Evolutionary conservation across 2,329 filamentous ascomycete species (phyloP), one percentile per base, ranked within the genome.

Genomic region (Pseudomassariella vexata): DNA sequence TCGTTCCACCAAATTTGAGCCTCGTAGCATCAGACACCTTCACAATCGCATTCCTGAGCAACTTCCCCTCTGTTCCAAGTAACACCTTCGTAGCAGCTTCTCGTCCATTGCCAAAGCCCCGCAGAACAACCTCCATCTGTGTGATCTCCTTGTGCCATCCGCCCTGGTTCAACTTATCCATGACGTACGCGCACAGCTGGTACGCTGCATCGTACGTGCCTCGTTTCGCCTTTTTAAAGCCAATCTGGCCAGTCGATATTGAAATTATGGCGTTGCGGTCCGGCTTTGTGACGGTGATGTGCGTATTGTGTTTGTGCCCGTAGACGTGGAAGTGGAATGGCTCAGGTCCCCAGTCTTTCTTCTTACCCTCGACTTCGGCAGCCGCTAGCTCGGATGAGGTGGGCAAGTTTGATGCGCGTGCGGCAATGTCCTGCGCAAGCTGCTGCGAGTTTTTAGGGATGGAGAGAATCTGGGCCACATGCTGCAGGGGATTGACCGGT

Each of bases 1-100:
- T 85, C 23, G 85, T 86, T 53, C 92, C 94, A 63, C 89, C 92
- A 69, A 96, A 95, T 70, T 98, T 98, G 60, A 96, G 62, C 50
- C 83, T 83, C 34, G 90, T 96, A 24, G 78, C 72, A 63, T 98
- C 92, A 19, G 85, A 79, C 39, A 98, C 83, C 47, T 79, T 80
- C 24, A 77, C 68, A 44, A 98, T 84, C 65, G 84, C 79, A 19
- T 73, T 66, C 46, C 87, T 76, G 44, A 96, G 62, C 48, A 78
- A 58, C 53, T 76, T 79, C 36, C 92, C 92, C 58, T 98, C 90
- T 15, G 71, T 79, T 21, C 90, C 89, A 59, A 98, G 64, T 37
- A 98, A 63, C 5, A 89, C 85, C 71, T 96, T 98, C 34, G 80
- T 80, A 32, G 88, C 83, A 2, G 92, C 92, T 50, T 96, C 89